Evolutionary conservation across 495 filamentous ascomycete genomes (phyloP).

Genomic region (Neohortaea acidophila): DNA sequence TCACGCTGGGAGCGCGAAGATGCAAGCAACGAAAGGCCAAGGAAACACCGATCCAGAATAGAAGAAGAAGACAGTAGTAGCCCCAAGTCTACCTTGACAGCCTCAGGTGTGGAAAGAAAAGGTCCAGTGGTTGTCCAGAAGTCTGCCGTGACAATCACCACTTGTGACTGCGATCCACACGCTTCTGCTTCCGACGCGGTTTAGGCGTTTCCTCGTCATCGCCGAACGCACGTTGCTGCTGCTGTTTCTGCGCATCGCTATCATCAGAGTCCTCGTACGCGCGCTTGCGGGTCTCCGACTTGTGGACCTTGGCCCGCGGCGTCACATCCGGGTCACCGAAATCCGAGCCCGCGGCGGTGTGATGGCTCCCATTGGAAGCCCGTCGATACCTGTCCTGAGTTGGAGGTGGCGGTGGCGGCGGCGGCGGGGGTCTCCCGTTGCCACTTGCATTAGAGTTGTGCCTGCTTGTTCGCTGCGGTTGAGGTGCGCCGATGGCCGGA

Average conservation of each 20-base stretch:
- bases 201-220: slow-evolving; percentile 18
- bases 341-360: slow-evolving; percentile 23
- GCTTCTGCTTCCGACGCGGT: slow-evolving; percentile 18
- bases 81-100: too few species aligned
- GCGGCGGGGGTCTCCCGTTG: slow-evolving; percentile 9
- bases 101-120: too few species aligned
- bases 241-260: not conserved
- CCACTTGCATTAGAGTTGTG: slow-evolving; percentile 1
- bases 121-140: too few species aligned
- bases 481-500: slow-evolving; percentile 10
- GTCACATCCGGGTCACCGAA: slow-evolving; percentile 15
- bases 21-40: too few species aligned
- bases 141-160: too few species aligned
- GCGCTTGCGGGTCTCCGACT: slow-evolving; percentile 18
- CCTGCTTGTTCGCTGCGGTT: not conserved
- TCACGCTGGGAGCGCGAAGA: too few species aligned
- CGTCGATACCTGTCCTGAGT: slow-evolving; percentile 2
- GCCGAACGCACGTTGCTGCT: not conserved
- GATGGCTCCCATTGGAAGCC: slow-evolving; percentile 19
- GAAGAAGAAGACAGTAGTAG: too few species aligned
- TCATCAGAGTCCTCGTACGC: slow-evolving; percentile 18
- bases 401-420: slow-evolving; percentile 17
- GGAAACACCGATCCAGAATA: too few species aligned
- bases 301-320: slow-evolving; percentile 4
- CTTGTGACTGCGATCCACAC: slow-evolving; percentile 10